These are phyloP conservation scores for Iris pallida DNA, from an alignment of 116 monocot species.

Conservation along the genomic window DNA sequence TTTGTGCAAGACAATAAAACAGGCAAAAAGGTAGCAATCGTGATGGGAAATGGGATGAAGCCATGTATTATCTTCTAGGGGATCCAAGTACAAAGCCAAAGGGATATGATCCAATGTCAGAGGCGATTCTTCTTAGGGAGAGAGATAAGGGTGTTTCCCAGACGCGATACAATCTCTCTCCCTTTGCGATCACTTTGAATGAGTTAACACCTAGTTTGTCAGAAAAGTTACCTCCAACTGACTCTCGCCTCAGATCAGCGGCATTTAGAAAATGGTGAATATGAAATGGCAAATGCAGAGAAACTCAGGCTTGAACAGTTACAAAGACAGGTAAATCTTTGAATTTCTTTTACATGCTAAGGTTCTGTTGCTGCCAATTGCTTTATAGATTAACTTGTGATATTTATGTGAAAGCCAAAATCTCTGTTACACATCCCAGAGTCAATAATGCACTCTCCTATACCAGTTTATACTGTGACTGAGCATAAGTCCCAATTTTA, in stretches of 20 bases:
- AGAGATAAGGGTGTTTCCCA: conserved; percentile 53
- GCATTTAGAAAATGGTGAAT: conserved; percentile 86
- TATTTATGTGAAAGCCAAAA: too few species aligned
- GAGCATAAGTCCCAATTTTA: too few species aligned
- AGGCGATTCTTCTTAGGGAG: conserved; percentile 80
- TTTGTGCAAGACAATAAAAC: conserved; percentile 80
- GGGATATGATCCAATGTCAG: conserved; percentile 88
- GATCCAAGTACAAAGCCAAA: conserved; percentile 72
- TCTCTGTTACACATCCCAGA: too few species aligned
- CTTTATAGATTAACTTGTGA: too few species aligned
- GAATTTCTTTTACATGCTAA: background rate
- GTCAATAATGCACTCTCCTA: too few species aligned
- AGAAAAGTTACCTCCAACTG: conserved; percentile 71
- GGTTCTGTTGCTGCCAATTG: too few species aligned
- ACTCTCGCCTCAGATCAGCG: conserved; percentile 82
- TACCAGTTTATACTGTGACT: too few species aligned
- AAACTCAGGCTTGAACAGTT: conserved; percentile 87
- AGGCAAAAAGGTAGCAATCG: conserved; percentile 74
- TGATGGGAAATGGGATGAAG: conserved; percentile 90
- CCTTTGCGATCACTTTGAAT: conserved; percentile 82
- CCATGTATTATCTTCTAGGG: conserved; percentile 79
- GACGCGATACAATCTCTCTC: conserved; percentile 73
- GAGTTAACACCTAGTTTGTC: conserved; percentile 46
- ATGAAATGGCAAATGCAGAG: conserved; percentile 79
- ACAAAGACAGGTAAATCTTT: conserved; percentile 69